phyloP scores from a whole-genome alignment of 495 filamentous ascomycete species.

The Ramalina intermedia region DNA sequence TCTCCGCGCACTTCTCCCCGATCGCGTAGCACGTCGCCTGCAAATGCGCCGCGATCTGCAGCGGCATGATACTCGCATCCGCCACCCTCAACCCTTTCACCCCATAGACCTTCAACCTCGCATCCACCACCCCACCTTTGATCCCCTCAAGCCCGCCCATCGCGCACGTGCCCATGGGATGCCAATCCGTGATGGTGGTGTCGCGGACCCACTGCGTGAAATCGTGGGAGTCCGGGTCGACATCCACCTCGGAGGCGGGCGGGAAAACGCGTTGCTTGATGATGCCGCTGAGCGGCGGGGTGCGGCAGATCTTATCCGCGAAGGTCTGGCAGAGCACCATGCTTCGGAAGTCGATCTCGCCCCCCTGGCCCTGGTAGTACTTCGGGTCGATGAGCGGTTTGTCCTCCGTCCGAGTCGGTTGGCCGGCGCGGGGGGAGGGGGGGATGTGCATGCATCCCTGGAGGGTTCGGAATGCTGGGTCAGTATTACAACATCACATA shows the following conservation, averaged over 20 bases:
- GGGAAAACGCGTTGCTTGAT: conserved; percentile 27
- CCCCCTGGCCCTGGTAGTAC: conserved; percentile 26
- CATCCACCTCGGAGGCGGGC: conserved; percentile 1
- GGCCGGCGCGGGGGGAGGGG: conserved; percentile 3
- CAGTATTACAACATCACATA: too few species aligned
- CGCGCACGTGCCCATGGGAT: conserved; percentile 37
- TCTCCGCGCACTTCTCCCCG: conserved; percentile 35
- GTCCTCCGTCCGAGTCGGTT: conserved; percentile 4
- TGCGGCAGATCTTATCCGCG: conserved; percentile 27
- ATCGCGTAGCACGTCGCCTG: conserved; percentile 38
- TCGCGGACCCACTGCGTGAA: conserved; percentile 25
- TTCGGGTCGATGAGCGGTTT: conserved; percentile 30
- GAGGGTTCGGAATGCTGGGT: too few species aligned
- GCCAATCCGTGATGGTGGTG: conserved; percentile 30
- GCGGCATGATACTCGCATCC: conserved; percentile 39
- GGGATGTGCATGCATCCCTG: conserved; percentile 32
- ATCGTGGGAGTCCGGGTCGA: conserved; percentile 11
- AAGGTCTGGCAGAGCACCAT: conserved; percentile 27
- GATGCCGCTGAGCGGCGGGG: conserved; percentile 27
- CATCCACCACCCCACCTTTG: conserved; percentile 33
- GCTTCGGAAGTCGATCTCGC: conserved; percentile 29
- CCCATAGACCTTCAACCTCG: conserved; percentile 31
- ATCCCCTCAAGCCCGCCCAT: conserved; percentile 28
- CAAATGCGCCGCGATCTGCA: conserved; percentile 35
- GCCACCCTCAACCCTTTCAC: conserved; percentile 35